Evolutionary conservation across 2,329 filamentous ascomycete species (phyloP).

Genomic region (Aspergillus awamori): DNA sequence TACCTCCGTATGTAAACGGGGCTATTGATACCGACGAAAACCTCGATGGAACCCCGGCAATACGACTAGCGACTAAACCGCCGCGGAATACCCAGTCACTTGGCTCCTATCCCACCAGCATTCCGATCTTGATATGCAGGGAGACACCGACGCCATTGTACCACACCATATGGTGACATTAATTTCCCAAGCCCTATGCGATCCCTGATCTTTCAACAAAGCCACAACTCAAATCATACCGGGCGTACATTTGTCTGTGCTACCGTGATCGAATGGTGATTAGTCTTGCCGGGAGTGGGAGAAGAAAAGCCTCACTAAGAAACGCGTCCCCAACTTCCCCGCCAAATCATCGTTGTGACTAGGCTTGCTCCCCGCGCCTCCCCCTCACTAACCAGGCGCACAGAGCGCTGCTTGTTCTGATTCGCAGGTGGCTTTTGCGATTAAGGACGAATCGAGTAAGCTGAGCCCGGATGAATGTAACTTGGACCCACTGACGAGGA

Average conservation of each 20-base stretch:
- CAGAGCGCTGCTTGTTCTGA: constrained; percentile 11
- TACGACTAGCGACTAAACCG: background rate
- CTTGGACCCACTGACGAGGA: constrained; percentile 21
- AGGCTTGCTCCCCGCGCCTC: constrained; percentile 11
- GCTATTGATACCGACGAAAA: constrained; percentile 1
- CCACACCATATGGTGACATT: background rate
- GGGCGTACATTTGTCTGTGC: constrained; percentile 1
- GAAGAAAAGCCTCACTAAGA: constrained; percentile 8
- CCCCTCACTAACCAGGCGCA: constrained; percentile 6
- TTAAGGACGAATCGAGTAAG: constrained; percentile 1
- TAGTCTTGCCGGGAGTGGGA: background rate
- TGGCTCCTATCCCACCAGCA: background rate
- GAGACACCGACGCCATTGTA: background rate
- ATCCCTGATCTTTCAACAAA: constrained; percentile 3
- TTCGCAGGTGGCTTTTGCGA: constrained; percentile 6
- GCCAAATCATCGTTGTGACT: constrained; percentile 11
- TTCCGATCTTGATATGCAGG: background rate
- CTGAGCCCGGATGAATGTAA: constrained; percentile 13
- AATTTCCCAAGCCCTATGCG: background rate
- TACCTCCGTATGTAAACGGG: constrained; percentile 10
- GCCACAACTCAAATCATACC: background rate
- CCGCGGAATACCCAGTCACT: constrained; percentile 1
- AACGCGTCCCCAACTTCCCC: constrained; percentile 11
- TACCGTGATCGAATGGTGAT: background rate
- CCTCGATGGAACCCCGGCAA: background rate